Base-by-base conservation (phyloP, 2,329 filamentous ascomycete genomes). In the Didymella glomerata region DNA sequence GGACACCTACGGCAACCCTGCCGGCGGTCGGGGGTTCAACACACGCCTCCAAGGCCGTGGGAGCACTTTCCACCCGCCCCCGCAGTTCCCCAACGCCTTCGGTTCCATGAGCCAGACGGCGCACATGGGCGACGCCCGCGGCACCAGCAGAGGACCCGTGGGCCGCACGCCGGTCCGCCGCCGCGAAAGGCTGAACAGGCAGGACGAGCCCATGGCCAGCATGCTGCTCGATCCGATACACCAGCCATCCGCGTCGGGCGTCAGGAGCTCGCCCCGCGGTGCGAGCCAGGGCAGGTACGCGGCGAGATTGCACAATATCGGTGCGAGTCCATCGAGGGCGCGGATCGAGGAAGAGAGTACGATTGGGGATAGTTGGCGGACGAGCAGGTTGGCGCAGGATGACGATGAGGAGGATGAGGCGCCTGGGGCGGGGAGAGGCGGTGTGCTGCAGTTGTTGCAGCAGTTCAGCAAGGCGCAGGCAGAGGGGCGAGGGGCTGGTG, bases 141-240 rank as follows among this genome's bases (percentile, higher is more conserved):
- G 69, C 4, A 66, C 62, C 9, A 75, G 69, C 48, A 69, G 68
- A 60, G 71, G 67, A 1, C 72, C 69, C 9, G 32, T 62, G 4
- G 59, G 64, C 8, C 63, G 68, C 46, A 70, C 71, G 47, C 61
- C 68, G 32, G 45, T 67, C 4, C 72, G 70, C 27, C 71, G 70
- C 18, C 68, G 71, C 24, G 66, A 70, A 18, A 62, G 65, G 28
- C 20, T 20, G 22, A 64, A 67, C 50, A 51, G 62, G 54, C 62
- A 68, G 52, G 73, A 73, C 4, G 90, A 88, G 10, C 89, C 89
- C 4, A 88, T 91, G 84, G 86, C 87, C 18, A 92, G 90, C 1
- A 85, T 91, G 64, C 81, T 93, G 1, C 81, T 93, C 2, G 90
- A 93, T 75, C 87, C 90, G 2, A 90, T 91, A 70, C 88, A 93